Base-by-base conservation (phyloP, 208 protist genomes). In the Phytomonas francai region DNA sequence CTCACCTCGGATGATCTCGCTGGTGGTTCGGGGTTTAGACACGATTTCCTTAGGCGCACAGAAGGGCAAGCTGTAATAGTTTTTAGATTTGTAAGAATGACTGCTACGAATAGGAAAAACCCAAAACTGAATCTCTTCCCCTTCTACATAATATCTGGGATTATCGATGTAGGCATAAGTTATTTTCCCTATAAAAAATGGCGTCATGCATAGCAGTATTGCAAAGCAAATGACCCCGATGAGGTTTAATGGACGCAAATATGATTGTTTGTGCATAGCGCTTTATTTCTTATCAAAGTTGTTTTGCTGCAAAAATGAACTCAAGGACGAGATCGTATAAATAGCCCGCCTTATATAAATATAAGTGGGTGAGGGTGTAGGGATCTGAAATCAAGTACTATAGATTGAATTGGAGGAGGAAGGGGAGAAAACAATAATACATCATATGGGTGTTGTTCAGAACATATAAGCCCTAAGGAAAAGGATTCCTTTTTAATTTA, bases 1-100 rank as follows among this genome's bases (percentile, higher is more conserved):
- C 70, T 95, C 89, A n/a, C 87, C 87, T 77, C 84, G 92, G 30
- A 95, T 85, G 19, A 92, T 65, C 68, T 93, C 87, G 6, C 89
- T 87, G 61, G 93, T 76, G 0, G 87, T 76, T 54, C 84, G 84
- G 22, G 57, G 0, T 71, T 85, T 77, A 14, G 58, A 64, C 30
- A 65, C 33, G 22, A 89, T 70, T 25, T 58, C 51, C 2, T 76
- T 45, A 7, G 76, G 73, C 14, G 68, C 51, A 68, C 89, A 93
- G 45, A 95, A 91, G 0, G 88, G 85, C 60, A 92, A 73, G 6
- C 66, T 77, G 63, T 83, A 85, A 70, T 91, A 95, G 30, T 87
- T 77, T 29, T 83, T 79, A 14, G 45, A 54, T 54, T 54, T 19
- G 6, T 5, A 54, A 19, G 45, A 54, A 25, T 6, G 45, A 54